Conservation (phyloP, 2,329 filamentous ascomycete genomes). For the Arthrobotrys musiformis region DNA sequence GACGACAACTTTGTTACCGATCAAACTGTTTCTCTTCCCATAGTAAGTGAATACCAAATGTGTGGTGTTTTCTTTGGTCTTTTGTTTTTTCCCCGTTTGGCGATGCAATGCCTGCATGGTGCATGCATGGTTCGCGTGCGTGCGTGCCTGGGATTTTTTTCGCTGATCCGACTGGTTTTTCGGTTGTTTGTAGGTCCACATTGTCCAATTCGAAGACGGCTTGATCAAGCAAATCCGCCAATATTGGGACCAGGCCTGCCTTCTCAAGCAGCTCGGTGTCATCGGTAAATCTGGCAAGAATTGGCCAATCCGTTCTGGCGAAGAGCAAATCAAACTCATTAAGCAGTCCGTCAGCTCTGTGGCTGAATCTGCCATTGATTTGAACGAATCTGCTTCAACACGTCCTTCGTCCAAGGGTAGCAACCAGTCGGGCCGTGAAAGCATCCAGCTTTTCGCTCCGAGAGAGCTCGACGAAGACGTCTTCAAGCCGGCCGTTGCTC, state of each 20-base stretch:
- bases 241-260: slow-evolving; percentile 92
- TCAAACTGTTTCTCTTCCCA: slow-evolving; percentile 78
- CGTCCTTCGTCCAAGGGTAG: slow-evolving; percentile 55
- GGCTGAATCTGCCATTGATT: slow-evolving; percentile 57
- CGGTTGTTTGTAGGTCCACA: slow-evolving; percentile 74
- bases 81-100: slow-evolving; percentile 2
- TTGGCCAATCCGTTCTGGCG: slow-evolving; percentile 92
- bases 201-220: slow-evolving; percentile 83
- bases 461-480: slow-evolving; percentile 70
- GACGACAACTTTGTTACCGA: slow-evolving; percentile 95
- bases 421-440: slow-evolving; percentile 74
- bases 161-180: slow-evolving; percentile 27
- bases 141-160: slow-evolving; percentile 14
- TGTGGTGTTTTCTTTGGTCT: background rate
- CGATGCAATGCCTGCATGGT: slow-evolving; percentile 2
- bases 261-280: slow-evolving; percentile 91
- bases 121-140: slow-evolving; percentile 30
- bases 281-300: slow-evolving; percentile 90
- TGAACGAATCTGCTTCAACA: slow-evolving; percentile 36
- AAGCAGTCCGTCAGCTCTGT: slow-evolving; percentile 69
- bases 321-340: slow-evolving; percentile 84
- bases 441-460: slow-evolving; percentile 78
- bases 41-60: slow-evolving; percentile 79
- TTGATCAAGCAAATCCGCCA: slow-evolving; percentile 89
- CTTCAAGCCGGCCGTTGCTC: slow-evolving; percentile 61